These are phyloP conservation scores for Amanita fuliginea DNA, from an alignment of 768 basidiomycete species.

Conservation along the genomic window DNA sequence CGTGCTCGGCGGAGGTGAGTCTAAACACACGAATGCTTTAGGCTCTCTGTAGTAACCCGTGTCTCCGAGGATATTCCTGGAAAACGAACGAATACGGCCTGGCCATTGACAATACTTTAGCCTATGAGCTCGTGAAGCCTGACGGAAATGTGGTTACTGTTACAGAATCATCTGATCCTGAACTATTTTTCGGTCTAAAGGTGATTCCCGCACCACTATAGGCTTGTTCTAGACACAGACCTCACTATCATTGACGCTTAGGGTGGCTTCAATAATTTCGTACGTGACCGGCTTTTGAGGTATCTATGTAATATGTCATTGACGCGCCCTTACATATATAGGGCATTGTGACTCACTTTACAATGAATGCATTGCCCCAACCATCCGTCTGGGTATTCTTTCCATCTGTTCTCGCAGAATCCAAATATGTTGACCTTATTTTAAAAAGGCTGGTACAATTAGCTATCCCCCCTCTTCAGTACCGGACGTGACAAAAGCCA, in stretches of 20 bases:
- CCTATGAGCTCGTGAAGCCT: constrained; percentile 48
- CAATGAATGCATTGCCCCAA: constrained; percentile 42
- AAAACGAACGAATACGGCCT: constrained; percentile 8
- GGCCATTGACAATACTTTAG: constrained; percentile 33
- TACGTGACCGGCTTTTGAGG: constrained; percentile 6
- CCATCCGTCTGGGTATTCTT: constrained; percentile 45
- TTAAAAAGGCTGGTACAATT: constrained; percentile 40
- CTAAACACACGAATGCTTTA: constrained; percentile 18
- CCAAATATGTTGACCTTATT: neutral
- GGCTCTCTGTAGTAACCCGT: constrained; percentile 17
- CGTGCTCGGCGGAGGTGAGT: constrained; percentile 34
- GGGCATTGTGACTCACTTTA: constrained; percentile 54
- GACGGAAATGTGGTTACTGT: constrained; percentile 32
- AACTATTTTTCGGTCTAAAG: constrained; percentile 32
- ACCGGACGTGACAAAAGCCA: constrained; percentile 22
- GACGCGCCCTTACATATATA: too few relatives aligned
- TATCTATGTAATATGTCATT: too few relatives aligned
- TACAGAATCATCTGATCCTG: constrained; percentile 20
- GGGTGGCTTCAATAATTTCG: constrained; percentile 58
- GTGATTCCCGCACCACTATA: constrained; percentile 11
- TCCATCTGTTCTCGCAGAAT: neutral
- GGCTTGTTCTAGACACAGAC: too few relatives aligned
- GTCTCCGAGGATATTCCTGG: constrained; percentile 45
- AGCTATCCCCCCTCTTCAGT: constrained; percentile 15
- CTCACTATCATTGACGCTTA: constrained; percentile 11